Conservation (phyloP, 306 rosid species). For the Fragaria nilgerrensis region DNA sequence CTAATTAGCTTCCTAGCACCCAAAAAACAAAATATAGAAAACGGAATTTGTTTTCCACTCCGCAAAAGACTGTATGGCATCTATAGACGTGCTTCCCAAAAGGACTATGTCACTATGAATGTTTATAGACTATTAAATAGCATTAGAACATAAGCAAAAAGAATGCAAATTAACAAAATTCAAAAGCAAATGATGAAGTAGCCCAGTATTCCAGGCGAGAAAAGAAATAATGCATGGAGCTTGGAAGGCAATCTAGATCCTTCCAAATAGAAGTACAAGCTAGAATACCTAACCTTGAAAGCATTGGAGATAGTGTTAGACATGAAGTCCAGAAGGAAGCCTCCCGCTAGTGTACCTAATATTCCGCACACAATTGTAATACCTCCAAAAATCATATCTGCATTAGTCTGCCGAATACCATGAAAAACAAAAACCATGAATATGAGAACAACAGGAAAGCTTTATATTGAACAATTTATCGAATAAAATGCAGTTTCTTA, state of each 20-base stretch:
- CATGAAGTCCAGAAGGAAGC: constrained; percentile 63
- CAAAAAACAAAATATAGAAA: neutral
- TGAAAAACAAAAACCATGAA: constrained; percentile 10
- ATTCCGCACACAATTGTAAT: constrained; percentile 70
- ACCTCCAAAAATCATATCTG: constrained; percentile 88
- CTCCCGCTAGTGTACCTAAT: constrained; percentile 75
- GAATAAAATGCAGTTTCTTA: constrained; percentile 30
- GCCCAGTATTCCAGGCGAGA: neutral
- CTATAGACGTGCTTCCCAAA: neutral
- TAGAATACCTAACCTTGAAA: constrained; percentile 63
- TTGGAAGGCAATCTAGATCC: neutral
- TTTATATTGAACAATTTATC: neutral
- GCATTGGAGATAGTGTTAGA: constrained; percentile 65
- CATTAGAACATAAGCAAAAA: neutral
- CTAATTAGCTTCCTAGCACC: neutral
- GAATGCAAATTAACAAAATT: neutral
- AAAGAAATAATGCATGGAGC: neutral
- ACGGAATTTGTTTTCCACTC: neutral
- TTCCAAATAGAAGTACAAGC: constrained; percentile 9
- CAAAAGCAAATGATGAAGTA: neutral
- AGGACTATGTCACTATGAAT: neutral
- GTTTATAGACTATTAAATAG: neutral
- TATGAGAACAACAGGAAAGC: constrained; percentile 16
- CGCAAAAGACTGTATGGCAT: neutral
- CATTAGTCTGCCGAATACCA: constrained; percentile 48